A percentile compares a stretch with the other conserved stretches of the same genome.
These are phyloP conservation scores for Arabidopsis lyrata DNA, from an alignment of 441 rosid genomes.

Conservation along the genomic window DNA sequence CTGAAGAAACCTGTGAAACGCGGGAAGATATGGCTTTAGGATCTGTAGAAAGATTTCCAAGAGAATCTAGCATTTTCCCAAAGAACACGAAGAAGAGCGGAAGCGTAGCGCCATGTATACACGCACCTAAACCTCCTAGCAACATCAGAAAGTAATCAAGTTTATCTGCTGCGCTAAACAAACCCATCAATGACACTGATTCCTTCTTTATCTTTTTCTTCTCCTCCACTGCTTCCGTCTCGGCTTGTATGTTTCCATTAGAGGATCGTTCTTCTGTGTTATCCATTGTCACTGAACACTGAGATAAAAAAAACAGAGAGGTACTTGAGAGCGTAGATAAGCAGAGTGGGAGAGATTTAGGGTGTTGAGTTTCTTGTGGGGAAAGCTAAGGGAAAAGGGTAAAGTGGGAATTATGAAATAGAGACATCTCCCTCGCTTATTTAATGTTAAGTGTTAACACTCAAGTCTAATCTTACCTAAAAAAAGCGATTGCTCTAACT, in stretches of 20 bases:
- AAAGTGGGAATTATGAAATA: background rate
- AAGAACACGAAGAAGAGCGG: conserved; percentile 74
- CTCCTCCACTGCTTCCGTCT: conserved; percentile 7
- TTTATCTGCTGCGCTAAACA: conserved; percentile 72
- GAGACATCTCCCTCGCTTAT: conserved; percentile 18
- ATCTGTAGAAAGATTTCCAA: conserved; percentile 63
- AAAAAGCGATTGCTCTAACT: conserved; percentile 23
- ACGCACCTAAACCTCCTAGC: conserved; percentile 65
- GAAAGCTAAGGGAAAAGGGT: conserved; percentile 21
- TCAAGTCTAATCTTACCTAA: conserved; percentile 23
- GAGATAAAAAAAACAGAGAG: conserved; percentile 7
- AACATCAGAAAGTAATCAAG: conserved; percentile 64
- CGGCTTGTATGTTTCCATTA: background rate
- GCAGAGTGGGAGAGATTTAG: conserved; percentile 6
- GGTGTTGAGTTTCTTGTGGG: conserved; percentile 30
- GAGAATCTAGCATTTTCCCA: conserved; percentile 74
- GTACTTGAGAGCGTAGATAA: background rate
- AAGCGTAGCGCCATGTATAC: conserved; percentile 70
- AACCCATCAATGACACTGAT: conserved; percentile 62
- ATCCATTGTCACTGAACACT: conserved; percentile 27
- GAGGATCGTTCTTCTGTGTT: background rate
- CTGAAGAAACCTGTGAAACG: conserved; percentile 61
- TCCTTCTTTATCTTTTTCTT: conserved; percentile 28
- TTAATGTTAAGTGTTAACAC: conserved; percentile 22
- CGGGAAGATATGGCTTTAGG: conserved; percentile 60